phyloP scores from a whole-genome alignment of 2,329 filamentous ascomycete genomes.

The Diplocarpon rosae region DNA sequence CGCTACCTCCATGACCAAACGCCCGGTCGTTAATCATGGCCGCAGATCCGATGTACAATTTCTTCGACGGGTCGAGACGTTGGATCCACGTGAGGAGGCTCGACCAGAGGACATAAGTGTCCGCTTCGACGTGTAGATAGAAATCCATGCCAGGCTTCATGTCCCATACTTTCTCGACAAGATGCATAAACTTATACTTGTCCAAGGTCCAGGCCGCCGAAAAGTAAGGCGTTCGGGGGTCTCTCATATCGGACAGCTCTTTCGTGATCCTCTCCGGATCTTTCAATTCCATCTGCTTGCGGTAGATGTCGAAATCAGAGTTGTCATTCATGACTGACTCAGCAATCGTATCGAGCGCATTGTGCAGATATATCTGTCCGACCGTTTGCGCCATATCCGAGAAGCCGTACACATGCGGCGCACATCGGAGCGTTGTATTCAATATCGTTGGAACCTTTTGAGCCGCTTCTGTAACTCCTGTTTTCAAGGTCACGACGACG shows the following conservation, averaged over 20 bases:
- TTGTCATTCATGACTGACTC: conserved; percentile 31
- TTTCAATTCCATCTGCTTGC: conserved; percentile 33
- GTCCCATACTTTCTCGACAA: conserved; percentile 41
- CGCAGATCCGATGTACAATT: conserved; percentile 40
- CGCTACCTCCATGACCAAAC: conserved; percentile 47
- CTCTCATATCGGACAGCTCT: conserved; percentile 13
- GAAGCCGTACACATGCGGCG: conserved; percentile 42
- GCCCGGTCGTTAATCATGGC: conserved; percentile 32
- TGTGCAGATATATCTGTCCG: conserved; percentile 33
- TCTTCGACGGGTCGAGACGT: conserved; percentile 22
- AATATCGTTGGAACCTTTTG: conserved; percentile 42
- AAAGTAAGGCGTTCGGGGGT: conserved; percentile 23
- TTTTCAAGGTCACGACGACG: conserved; percentile 38
- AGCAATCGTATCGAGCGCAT: conserved; percentile 35
- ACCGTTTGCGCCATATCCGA: conserved; percentile 43
- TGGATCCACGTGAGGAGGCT: conserved; percentile 31
- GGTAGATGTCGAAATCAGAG: conserved; percentile 38
- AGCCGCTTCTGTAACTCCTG: conserved; percentile 44
- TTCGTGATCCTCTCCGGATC: conserved; percentile 35
- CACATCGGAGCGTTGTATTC: conserved; percentile 39
- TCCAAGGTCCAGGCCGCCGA: conserved; percentile 42
- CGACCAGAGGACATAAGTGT: conserved; percentile 45
- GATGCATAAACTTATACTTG: conserved; percentile 52
- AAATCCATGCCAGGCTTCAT: conserved; percentile 42
- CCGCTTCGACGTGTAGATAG: conserved; percentile 48